Conservation (phyloP, 768 basidiomycete species). For the Boletus reticuloceps region DNA sequence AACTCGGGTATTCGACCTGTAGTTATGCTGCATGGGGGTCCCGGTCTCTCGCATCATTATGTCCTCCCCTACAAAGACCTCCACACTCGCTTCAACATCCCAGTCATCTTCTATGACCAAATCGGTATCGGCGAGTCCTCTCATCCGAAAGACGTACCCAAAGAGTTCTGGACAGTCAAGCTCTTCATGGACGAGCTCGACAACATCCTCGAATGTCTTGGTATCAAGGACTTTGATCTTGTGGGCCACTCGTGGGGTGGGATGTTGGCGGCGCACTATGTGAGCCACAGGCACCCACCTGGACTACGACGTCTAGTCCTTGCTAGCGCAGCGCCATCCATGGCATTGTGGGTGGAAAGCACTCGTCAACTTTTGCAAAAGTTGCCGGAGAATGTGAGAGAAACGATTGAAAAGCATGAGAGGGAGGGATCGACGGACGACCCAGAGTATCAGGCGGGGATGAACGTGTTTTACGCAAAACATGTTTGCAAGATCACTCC, state of each 20-base stretch:
- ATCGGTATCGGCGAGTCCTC: constrained; percentile 46
- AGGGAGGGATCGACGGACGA: constrained; percentile 30
- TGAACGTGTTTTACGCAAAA: constrained; percentile 29
- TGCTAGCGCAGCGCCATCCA: constrained; percentile 32
- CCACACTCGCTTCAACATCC: constrained; percentile 26
- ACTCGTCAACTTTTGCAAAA: constrained; percentile 22
- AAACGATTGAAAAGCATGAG: constrained; percentile 33
- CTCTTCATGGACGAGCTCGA: constrained; percentile 55
- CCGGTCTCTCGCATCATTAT: constrained; percentile 38
- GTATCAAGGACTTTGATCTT: constrained; percentile 43
- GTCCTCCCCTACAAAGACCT: constrained; percentile 39
- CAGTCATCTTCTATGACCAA: constrained; percentile 53
- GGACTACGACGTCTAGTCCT: constrained; percentile 38
- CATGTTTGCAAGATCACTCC: constrained; percentile 35
- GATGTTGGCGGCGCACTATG: constrained; percentile 46
- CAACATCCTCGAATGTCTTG: constrained; percentile 44
- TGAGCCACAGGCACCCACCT: constrained; percentile 34
- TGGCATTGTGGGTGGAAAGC: constrained; percentile 27
- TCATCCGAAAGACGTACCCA: constrained; percentile 29
- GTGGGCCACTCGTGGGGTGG: constrained; percentile 61
- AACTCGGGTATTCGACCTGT: constrained; percentile 33
- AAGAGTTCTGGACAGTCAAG: constrained; percentile 43
- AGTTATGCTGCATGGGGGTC: constrained; percentile 48
- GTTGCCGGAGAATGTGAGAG: constrained; percentile 27
- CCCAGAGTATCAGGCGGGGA: constrained; percentile 33